Evolutionary conservation across 2,329 filamentous ascomycete genomes (phyloP), one percentile per base, ranked within the genome.

Genomic region (Aspergillus jensenii): DNA sequence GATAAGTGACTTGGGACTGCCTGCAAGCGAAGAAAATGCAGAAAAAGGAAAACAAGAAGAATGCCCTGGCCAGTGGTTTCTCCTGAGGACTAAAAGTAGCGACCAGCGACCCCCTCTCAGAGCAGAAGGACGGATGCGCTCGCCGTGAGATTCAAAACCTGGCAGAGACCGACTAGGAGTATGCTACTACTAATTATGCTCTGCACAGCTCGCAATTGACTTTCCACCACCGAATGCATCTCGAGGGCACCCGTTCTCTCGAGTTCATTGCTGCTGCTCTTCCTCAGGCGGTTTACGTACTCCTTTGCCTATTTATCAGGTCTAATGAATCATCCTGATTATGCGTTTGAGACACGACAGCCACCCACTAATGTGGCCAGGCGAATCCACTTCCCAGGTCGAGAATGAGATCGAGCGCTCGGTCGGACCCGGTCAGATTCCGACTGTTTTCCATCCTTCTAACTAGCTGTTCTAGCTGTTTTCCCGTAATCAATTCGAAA

Each of bases 271-370:
- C 27, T 31, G 27, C 27, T 31, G 27, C 27, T 31, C 27, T 11
- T 25, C 27, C 27, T 31, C 27, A 9, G 35, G 14, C 15, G 35
- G 12, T 37, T 37, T 37, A 37, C 35, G 35, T 37, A 23, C 19
- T 39, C 35, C 46, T 52, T 52, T 57, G 37, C 39, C 27, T 50
- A 47, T 27, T 48, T 45, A 50, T 17, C 19, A 55, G 41, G 45
- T 44, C 55, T 46, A 58, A 58, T 55, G 52, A 55, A 60, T 55
- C 46, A 60, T 58, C 55, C 58, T 60, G 58, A 58, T 58, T 52
- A 48, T 58, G 58, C 45, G 51, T 47, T 58, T 64, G 60, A 65
- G 62, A 64, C 63, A 65, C 63, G 58, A 65, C 62, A 56, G 44
- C 55, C 44, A 57, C 56, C 51, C 56, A 58, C 59, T 49, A 55